These are phyloP conservation scores for Protomyces arabidopsidicola DNA, from an alignment of 1,139 yeast species.

Conservation along the genomic window DNA sequence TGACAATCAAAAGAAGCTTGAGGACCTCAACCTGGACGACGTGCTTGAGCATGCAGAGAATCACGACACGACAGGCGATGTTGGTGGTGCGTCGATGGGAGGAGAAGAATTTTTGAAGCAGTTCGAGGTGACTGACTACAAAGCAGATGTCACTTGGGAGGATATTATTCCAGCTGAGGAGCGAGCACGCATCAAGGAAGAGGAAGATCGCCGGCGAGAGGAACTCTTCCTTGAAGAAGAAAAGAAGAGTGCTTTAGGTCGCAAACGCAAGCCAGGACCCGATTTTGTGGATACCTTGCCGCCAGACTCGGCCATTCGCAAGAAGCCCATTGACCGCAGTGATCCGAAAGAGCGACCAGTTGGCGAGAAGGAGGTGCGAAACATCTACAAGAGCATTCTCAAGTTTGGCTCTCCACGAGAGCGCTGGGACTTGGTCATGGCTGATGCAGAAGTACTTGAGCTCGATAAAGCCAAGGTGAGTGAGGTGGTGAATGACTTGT, in stretches of 20 bases:
- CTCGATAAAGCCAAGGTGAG: slow-evolving; percentile 79
- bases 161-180: slow-evolving; percentile 98
- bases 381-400: slow-evolving; percentile 75
- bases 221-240: slow-evolving; percentile 85
- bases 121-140: slow-evolving; percentile 96
- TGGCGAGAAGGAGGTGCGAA: slow-evolving; percentile 82
- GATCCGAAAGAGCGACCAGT: slow-evolving; percentile 42
- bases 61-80: slow-evolving; percentile 90
- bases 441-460: slow-evolving; percentile 83
- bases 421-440: slow-evolving; percentile 83
- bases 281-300: slow-evolving; percentile 31
- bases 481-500: slow-evolving; percentile 67
- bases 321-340: slow-evolving; percentile 40
- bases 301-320: slow-evolving; percentile 41
- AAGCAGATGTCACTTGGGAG: slow-evolving; percentile 98
- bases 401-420: slow-evolving; percentile 74
- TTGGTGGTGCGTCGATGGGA: slow-evolving; percentile 94
- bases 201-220: slow-evolving; percentile 79
- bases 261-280: slow-evolving; percentile 34
- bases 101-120: slow-evolving; percentile 97
- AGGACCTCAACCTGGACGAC: slow-evolving; percentile 91
- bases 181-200: slow-evolving; percentile 78
- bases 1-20: slow-evolving; percentile 90
- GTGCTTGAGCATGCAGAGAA: slow-evolving; percentile 96
- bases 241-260: slow-evolving; percentile 59